phyloP scores from a whole-genome alignment of 306 rosid species.

The Malus asiatica region DNA sequence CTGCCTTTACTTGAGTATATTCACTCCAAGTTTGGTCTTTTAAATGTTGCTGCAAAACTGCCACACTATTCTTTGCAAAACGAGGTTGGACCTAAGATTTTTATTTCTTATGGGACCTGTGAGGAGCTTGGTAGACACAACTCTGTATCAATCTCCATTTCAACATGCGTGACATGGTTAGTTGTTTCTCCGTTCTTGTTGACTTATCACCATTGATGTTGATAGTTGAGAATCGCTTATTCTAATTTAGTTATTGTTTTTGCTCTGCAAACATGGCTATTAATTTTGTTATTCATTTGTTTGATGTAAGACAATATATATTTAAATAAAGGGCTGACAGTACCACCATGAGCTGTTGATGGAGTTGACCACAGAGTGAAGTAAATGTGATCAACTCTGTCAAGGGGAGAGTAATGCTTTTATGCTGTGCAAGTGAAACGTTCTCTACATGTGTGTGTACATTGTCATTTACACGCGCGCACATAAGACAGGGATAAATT shows the following conservation, averaged over 20 bases:
- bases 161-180: slow-evolving; percentile 96
- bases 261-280: neutral
- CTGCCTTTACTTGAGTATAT: slow-evolving; percentile 91
- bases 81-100: slow-evolving; percentile 94
- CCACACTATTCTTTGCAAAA: slow-evolving; percentile 98
- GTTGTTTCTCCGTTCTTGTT: slow-evolving; percentile 20
- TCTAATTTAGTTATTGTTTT: neutral
- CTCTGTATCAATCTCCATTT: slow-evolving; percentile 84
- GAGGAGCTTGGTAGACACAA: slow-evolving; percentile 65
- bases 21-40: slow-evolving; percentile 98
- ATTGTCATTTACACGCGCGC: neutral
- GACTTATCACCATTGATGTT: neutral
- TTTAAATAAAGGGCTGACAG: neutral
- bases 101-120: slow-evolving; percentile 67
- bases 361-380: neutral
- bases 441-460: neutral
- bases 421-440: neutral
- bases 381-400: neutral
- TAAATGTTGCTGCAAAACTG: slow-evolving; percentile 95
- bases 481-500: neutral
- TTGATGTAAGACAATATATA: neutral
- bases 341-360: neutral
- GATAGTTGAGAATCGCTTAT: neutral
- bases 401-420: neutral
- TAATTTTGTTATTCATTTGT: neutral